Evolutionary conservation across 164 flowering plant genomes (phyloP).

Genomic region (Tetracentron sinense): DNA sequence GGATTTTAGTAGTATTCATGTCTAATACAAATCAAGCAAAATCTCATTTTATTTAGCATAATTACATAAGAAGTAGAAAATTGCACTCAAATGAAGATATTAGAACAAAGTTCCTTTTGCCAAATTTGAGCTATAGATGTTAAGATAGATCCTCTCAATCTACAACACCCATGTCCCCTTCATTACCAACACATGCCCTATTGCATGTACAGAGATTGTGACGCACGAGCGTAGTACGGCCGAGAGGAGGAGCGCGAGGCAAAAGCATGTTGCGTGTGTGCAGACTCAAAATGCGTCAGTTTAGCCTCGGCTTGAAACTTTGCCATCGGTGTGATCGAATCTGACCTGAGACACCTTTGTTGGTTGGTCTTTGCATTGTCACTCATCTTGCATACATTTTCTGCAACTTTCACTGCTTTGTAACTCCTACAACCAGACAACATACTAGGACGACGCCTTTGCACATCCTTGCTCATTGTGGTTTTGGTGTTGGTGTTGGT

Average conservation of each 20-base stretch:
- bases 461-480: slow-evolving; percentile 15
- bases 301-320: slow-evolving; percentile 31
- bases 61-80: neutral
- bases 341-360: slow-evolving; percentile 16
- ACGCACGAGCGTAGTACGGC: slow-evolving; percentile 16
- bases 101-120: neutral
- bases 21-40: neutral
- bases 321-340: slow-evolving; percentile 14
- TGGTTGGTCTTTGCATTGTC: slow-evolving; percentile 10
- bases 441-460: slow-evolving; percentile 15
- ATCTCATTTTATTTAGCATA: slow-evolving; percentile 1
- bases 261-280: slow-evolving; percentile 16
- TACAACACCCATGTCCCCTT: too few relatives aligned
- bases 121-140: too few relatives aligned
- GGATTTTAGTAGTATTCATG: neutral
- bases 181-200: neutral
- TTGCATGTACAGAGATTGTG: slow-evolving; percentile 26
- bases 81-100: neutral
- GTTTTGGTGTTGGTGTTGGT: slow-evolving; percentile 1
- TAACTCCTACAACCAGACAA: slow-evolving; percentile 47
- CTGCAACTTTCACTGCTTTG: slow-evolving; percentile 56
- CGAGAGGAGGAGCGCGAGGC: slow-evolving; percentile 9
- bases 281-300: slow-evolving; percentile 21
- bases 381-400: slow-evolving; percentile 24
- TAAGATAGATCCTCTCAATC: too few relatives aligned